phyloP scores from a whole-genome alignment of 2,329 filamentous ascomycete species.

The Stachybotrys chlorohalonatus region DNA sequence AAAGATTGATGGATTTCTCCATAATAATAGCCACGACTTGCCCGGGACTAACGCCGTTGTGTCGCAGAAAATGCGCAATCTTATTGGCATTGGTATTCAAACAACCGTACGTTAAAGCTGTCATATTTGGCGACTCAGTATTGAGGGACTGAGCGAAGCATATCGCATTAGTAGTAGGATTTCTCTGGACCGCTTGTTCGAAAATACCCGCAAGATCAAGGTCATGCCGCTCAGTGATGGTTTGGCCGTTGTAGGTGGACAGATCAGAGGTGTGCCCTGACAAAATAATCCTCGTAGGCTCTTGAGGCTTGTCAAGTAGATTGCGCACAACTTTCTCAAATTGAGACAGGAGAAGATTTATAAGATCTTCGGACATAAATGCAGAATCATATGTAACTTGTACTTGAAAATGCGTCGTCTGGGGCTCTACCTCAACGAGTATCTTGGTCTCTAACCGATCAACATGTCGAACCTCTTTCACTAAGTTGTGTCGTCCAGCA shows the following conservation, averaged over 20 bases:
- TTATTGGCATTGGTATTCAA: slow-evolving; percentile 57
- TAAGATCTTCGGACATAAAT: slow-evolving; percentile 44
- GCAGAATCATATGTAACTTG: slow-evolving; percentile 39
- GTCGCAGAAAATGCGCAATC: slow-evolving; percentile 46
- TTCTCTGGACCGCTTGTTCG: slow-evolving; percentile 36
- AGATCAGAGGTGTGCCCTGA: slow-evolving; percentile 11
- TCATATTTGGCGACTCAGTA: slow-evolving; percentile 12
- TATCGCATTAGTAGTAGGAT: slow-evolving; percentile 51
- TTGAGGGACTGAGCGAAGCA: slow-evolving; percentile 43
- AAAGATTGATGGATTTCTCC: slow-evolving; percentile 67
- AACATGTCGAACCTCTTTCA: slow-evolving; percentile 49
- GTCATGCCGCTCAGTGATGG: slow-evolving; percentile 19
- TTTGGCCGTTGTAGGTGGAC: slow-evolving; percentile 39
- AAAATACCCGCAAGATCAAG: slow-evolving; percentile 44
- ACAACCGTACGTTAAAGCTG: slow-evolving; percentile 51
- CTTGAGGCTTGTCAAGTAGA: background rate
- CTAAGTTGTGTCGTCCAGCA: slow-evolving; percentile 16
- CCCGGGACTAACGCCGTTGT: slow-evolving; percentile 36
- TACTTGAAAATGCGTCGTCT: slow-evolving; percentile 26
- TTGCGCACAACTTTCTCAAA: slow-evolving; percentile 32
- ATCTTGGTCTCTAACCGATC: slow-evolving; percentile 72
- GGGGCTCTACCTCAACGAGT: slow-evolving; percentile 68
- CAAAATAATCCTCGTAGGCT: background rate
- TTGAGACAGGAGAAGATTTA: slow-evolving; percentile 49
- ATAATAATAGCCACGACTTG: slow-evolving; percentile 64